phyloP scores from a whole-genome alignment of 768 basidiomycete genomes.

The Suillus cothurnatus region DNA sequence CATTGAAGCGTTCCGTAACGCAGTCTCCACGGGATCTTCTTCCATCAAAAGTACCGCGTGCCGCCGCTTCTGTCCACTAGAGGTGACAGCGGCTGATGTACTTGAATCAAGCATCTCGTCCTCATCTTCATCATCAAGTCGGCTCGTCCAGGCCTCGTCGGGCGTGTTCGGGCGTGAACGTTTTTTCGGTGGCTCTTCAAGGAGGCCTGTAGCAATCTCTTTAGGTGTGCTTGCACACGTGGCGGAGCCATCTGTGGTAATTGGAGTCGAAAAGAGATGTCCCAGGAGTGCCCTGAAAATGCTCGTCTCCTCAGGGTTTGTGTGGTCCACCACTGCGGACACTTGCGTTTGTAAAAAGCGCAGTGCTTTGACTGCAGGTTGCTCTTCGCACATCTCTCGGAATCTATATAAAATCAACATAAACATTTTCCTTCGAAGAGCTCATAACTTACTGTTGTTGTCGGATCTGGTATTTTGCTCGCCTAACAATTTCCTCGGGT shows the following conservation, averaged over 20 bases:
- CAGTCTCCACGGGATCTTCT: slow-evolving; percentile 30
- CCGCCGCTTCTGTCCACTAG: slow-evolving; percentile 22
- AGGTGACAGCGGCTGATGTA: not conserved
- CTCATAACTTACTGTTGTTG: slow-evolving; percentile 63
- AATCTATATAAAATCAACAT: slow-evolving; percentile 49
- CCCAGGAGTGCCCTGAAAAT: slow-evolving; percentile 67
- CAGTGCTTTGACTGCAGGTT: slow-evolving; percentile 59
- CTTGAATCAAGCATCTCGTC: slow-evolving; percentile 7
- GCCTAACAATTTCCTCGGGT: slow-evolving; percentile 62
- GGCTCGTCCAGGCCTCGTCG: slow-evolving; percentile 45
- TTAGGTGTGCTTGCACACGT: not conserved
- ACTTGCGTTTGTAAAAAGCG: slow-evolving; percentile 73
- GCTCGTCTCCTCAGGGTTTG: slow-evolving; percentile 58
- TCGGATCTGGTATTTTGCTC: slow-evolving; percentile 64
- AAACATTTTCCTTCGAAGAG: not conserved
- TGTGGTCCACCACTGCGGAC: slow-evolving; percentile 70
- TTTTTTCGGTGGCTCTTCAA: slow-evolving; percentile 43
- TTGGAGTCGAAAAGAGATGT: slow-evolving; percentile 52
- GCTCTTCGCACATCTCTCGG: slow-evolving; percentile 78
- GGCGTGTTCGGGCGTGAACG: slow-evolving; percentile 46
- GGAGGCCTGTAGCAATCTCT: not conserved
- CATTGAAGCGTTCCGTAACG: slow-evolving; percentile 27
- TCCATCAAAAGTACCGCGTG: slow-evolving; percentile 28
- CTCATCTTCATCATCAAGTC: slow-evolving; percentile 34
- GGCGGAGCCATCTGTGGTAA: not conserved